These are phyloP conservation scores for Coniochaeta sp. DNA, from an alignment of 2,329 filamentous ascomycete genomes.

Conservation along the genomic window DNA sequence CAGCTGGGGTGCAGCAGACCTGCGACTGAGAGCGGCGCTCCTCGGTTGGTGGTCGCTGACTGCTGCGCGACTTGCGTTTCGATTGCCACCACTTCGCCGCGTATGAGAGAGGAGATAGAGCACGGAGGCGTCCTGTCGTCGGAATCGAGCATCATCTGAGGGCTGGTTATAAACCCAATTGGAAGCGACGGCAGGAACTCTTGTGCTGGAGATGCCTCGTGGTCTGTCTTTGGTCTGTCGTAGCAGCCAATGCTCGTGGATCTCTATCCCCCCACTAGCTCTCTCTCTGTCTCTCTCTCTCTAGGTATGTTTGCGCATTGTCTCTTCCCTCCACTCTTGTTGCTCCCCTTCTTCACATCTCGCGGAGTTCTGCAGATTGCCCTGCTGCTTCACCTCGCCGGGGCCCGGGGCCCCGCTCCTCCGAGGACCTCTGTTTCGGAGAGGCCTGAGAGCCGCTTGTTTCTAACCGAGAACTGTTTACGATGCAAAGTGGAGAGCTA, in stretches of 20 bases:
- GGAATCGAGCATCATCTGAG: background rate
- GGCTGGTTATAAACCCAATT: background rate
- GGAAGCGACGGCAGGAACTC: background rate
- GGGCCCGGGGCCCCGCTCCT: background rate
- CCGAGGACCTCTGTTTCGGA: background rate
- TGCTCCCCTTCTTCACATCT: background rate
- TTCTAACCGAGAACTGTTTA: background rate
- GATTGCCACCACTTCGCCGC: background rate
- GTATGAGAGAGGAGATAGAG: background rate
- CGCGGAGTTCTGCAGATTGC: background rate
- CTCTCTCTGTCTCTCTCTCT: background rate
- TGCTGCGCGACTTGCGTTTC: background rate
- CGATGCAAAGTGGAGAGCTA: background rate
- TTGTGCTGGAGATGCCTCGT: background rate
- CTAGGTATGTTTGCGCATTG: no score
- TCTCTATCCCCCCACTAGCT: background rate
- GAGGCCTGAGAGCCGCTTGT: slow-evolving; percentile 1
- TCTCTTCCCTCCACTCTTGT: background rate
- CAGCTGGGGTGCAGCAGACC: slow-evolving; percentile 3
- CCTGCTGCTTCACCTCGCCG: background rate
- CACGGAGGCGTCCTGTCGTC: background rate
- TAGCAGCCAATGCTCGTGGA: no score
- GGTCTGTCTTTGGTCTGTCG: background rate
- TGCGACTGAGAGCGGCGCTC: background rate
- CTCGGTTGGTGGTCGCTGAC: no score